These are phyloP conservation scores for Metschnikowia continentalis DNA, from an alignment of 805 yeast species.

Conservation along the genomic window DNA sequence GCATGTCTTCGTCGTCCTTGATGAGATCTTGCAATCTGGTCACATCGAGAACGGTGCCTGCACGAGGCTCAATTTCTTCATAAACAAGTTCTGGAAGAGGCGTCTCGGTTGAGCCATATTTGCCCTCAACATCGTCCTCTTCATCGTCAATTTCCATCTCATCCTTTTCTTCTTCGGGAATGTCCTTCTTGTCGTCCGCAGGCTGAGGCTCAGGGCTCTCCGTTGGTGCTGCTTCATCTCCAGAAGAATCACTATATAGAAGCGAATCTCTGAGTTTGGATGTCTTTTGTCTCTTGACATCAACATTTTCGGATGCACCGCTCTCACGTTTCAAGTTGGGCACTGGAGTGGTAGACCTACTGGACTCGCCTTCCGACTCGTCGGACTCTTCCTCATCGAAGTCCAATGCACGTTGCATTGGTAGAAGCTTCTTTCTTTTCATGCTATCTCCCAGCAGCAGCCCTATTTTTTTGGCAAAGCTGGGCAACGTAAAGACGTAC, in stretches of 20 bases:
- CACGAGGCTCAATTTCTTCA: slow-evolving; percentile 35
- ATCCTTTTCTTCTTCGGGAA: slow-evolving; percentile 3
- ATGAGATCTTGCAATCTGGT: slow-evolving; percentile 49
- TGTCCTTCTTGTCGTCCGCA: slow-evolving; percentile 21
- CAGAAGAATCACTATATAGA: slow-evolving; percentile 30
- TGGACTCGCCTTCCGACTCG: slow-evolving; percentile 31
- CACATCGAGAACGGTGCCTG: slow-evolving; percentile 35
- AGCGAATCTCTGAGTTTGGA: slow-evolving; percentile 24
- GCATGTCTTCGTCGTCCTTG: slow-evolving; percentile 73
- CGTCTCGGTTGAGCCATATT: slow-evolving; percentile 48
- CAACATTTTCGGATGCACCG: slow-evolving; percentile 17
- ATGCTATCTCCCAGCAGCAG: slow-evolving; percentile 25
- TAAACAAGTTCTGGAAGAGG: slow-evolving; percentile 54
- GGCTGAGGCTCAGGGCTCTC: background rate
- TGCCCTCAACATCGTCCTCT: slow-evolving; percentile 27
- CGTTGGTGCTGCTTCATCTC: slow-evolving; percentile 14
- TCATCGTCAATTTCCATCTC: slow-evolving; percentile 12
- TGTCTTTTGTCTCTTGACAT: slow-evolving; percentile 23
- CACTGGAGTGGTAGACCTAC: slow-evolving; percentile 35
- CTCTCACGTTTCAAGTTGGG: slow-evolving; percentile 27
- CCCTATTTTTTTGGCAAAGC: slow-evolving; percentile 31
- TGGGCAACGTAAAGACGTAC: slow-evolving; percentile 24
- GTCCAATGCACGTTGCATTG: slow-evolving; percentile 54
- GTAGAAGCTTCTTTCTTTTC: slow-evolving; percentile 30
- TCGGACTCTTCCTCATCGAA: slow-evolving; percentile 37